Conservation (phyloP, 192 early-diverging fungal genomes). For the Backusella luteola region DNA sequence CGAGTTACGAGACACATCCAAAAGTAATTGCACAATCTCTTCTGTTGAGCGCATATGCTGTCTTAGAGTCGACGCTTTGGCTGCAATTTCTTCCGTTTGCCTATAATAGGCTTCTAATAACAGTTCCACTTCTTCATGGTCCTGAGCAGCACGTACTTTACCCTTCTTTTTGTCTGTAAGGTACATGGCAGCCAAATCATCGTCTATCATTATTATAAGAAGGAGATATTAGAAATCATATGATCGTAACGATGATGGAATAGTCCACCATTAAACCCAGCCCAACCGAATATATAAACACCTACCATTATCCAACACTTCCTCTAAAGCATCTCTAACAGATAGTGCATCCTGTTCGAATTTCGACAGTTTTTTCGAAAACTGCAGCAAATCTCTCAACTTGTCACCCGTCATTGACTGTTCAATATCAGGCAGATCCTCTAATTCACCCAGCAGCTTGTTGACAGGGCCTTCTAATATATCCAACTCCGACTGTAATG, state of each 20-base stretch:
- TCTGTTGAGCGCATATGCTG: constrained; percentile 78
- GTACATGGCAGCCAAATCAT: constrained; percentile 90
- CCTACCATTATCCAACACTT: constrained; percentile 71
- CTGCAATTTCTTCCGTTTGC: constrained; percentile 81
- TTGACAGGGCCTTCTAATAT: constrained; percentile 67
- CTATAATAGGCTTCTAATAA: constrained; percentile 89
- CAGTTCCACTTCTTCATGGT: constrained; percentile 89
- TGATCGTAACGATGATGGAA: too few species aligned
- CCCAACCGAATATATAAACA: neutral
- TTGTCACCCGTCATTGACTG: constrained; percentile 69
- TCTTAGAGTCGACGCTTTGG: constrained; percentile 64
- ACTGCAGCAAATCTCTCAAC: constrained; percentile 76
- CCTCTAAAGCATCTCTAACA: constrained; percentile 77
- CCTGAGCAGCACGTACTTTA: constrained; percentile 48
- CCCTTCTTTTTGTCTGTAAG: constrained; percentile 76
- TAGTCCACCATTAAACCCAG: neutral
- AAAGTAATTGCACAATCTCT: constrained; percentile 80
- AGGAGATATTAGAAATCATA: neutral
- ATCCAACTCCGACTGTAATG: constrained; percentile 68
- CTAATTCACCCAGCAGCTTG: constrained; percentile 48
- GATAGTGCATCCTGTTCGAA: constrained; percentile 75
- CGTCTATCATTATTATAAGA: constrained; percentile 49
- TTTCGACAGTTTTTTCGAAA: constrained; percentile 73
- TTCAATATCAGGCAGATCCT: constrained; percentile 78
- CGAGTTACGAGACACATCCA: constrained; percentile 82